Base-by-base conservation (phyloP, 495 filamentous ascomycete species). In the Chaetomium cochliodes region DNA sequence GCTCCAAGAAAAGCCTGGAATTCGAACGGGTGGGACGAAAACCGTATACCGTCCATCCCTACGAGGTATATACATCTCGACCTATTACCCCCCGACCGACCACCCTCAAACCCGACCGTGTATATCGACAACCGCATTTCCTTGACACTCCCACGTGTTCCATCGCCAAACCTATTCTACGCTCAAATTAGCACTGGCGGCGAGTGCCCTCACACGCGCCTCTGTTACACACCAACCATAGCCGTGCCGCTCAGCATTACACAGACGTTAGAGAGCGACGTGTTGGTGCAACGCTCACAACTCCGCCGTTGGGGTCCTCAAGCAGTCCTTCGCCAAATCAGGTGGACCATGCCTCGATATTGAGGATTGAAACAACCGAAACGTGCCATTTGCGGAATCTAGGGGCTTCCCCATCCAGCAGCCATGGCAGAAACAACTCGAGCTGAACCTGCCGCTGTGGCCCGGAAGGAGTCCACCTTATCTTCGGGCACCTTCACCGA, bases 401-500 rank as follows among this genome's bases (percentile, higher is more conserved):
- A 22, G 9, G 47, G 18, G 3, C 20, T 5, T 49, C 12, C 78
- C 81, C 30, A n/a, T 20, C n/a, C n/a, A n/a, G 46, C 46, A 50
- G 49, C 47, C 60, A 75, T 75, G 73, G 70, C 72, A 37, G 72
- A 72, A 39, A 50, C 37, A 8, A 20, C 61, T 41, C 67, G 62
- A 52, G 4, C 65, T 13, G 67, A 69, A 5, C 50, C 70, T 18
- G 56, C 44, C 20, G 56, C 20, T 50, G 52, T 62, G 33, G 16
- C 65, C 16, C 68, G 65, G 28, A 72, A 65, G 51, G 71, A 72
- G 39, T 60, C 53, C 25, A 53, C 62, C 18, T 20, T 71, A 63
- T 64, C 68, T n/a, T 72, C 73, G 22, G 73, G 72, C 12, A 62
- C 59, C 22, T 37, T 75, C 50, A 23, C 41, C 49, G 73, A 74